These are phyloP conservation scores for Amanita brunnescens DNA, from an alignment of 768 basidiomycete species.

Conservation along the genomic window DNA sequence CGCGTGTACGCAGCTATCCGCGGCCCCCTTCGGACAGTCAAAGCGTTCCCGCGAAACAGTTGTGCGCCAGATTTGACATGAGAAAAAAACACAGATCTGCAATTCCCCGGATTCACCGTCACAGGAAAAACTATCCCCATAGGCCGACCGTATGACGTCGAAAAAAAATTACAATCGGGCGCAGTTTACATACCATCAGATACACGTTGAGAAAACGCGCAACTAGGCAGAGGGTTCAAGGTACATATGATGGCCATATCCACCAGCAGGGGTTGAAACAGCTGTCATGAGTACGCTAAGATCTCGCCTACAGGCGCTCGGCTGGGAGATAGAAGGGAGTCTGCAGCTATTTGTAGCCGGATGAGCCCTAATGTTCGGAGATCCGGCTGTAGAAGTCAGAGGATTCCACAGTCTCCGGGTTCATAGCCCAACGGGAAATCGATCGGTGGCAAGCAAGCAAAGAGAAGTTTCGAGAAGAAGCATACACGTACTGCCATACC, in stretches of 20 bases:
- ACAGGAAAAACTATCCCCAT: not conserved
- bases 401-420: not conserved
- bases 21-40: not conserved
- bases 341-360: not conserved
- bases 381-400: not conserved
- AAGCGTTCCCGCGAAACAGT: not conserved
- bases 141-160: not conserved
- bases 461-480: not conserved
- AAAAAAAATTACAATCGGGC: not conserved
- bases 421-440: not conserved
- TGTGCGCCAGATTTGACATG: not conserved
- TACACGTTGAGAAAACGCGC: conserved; percentile 8
- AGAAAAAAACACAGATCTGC: not conserved
- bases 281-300: not conserved
- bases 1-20: not conserved
- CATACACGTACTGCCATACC: not conserved
- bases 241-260: conserved; percentile 4
- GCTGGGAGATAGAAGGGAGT: conserved; percentile 2
- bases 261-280: conserved; percentile 3
- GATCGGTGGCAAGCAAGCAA: not conserved
- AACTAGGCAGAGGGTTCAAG: conserved; percentile 3
- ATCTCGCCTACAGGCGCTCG: not conserved
- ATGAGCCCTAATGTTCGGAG: not conserved
- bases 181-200: not conserved
- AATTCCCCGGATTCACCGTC: not conserved